Conservation (phyloP, 805 yeast genomes). For the Pachysolen tannophilus region DNA sequence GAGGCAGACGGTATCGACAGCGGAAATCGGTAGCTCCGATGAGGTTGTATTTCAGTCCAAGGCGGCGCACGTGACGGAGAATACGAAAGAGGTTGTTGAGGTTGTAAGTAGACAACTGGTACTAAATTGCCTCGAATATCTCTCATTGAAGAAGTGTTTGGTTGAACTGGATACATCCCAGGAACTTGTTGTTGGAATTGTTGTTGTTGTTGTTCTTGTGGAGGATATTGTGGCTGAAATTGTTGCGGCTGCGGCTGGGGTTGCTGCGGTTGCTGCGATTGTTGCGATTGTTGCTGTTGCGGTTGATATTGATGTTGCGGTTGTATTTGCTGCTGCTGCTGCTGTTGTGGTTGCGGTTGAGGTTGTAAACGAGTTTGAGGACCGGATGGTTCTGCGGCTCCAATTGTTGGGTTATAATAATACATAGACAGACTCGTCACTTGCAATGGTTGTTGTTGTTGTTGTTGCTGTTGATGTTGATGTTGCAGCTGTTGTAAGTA, state of each 20-base stretch:
- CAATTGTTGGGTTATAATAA: conserved; percentile 1
- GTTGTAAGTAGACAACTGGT: too few relatives aligned
- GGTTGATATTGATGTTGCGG: conserved; percentile 9
- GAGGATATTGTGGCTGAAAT: conserved; percentile 12
- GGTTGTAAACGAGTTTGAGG: not conserved
- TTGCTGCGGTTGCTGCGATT: conserved; percentile 1
- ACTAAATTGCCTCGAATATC: too few relatives aligned
- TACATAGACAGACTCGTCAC: not conserved
- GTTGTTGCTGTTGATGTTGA: conserved; percentile 5
- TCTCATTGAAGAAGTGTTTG: too few relatives aligned
- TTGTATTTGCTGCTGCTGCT: conserved; percentile 13
- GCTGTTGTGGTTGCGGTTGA: conserved; percentile 8
- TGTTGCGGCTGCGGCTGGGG: conserved; percentile 3
- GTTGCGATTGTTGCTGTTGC: conserved; percentile 5
- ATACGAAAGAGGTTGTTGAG: too few relatives aligned
- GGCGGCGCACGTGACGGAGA: too few relatives aligned
- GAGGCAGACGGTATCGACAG: too few relatives aligned
- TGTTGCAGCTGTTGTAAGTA: not conserved
- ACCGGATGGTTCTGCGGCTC: conserved; percentile 6
- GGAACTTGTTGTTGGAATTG: conserved; percentile 9
- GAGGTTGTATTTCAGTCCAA: too few relatives aligned
- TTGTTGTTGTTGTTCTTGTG: conserved; percentile 5
- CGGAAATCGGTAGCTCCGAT: too few relatives aligned
- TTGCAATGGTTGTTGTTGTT: not conserved
- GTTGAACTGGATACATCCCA: too few relatives aligned